Evolutionary conservation across 495 filamentous ascomycete genomes (phyloP), one percentile per base, ranked within the genome.

Genomic region (Hypoxylon crocopeplum): DNA sequence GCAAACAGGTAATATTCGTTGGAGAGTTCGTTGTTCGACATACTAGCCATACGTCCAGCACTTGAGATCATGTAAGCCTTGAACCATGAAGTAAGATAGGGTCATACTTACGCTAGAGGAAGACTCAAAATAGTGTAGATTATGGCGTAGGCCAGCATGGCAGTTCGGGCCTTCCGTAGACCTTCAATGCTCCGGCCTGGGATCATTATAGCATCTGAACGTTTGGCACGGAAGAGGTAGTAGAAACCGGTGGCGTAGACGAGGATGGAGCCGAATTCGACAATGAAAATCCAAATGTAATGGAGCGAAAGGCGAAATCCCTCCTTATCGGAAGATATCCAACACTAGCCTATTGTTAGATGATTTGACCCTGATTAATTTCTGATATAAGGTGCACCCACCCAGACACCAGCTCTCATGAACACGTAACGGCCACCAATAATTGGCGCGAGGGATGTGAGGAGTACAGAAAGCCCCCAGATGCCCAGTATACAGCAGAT

Each of bases 201-300:
- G 1, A 60, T 46, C 15, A 38, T 12, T 3, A 59, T 34, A 2
- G 10, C 8, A 12, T 42, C 49, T 73, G 68, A 33, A 67, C 50
- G 48, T 75, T 79, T 34, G 69, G 70, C 33, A 64, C 70, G 40
- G 76, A 75, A 13, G 11, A 87, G 76, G 56, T 81, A 79, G 62
- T 84, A 72, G 69, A 82, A 85, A 66, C 85, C 77, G 33, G 79
- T 57, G 4, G 75, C 75, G 67, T 88, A 88, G 24, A 86, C 76
- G 34, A 71, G 54, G 12, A 87, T 74, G 5, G 84, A 85, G 36
- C 84, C 82, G 62, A 87, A 85, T 66, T 87, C 80, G 45, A 81
- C 76, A 27, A 88, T 66, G 73, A 88, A 86, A 70, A 87, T 84
- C 83, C 84, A 88, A 54, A 86, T 71, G 56, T 88, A 88, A 57